Base-by-base conservation (phyloP, 164 flowering plant genomes). In the Brasenia schreberi region DNA sequence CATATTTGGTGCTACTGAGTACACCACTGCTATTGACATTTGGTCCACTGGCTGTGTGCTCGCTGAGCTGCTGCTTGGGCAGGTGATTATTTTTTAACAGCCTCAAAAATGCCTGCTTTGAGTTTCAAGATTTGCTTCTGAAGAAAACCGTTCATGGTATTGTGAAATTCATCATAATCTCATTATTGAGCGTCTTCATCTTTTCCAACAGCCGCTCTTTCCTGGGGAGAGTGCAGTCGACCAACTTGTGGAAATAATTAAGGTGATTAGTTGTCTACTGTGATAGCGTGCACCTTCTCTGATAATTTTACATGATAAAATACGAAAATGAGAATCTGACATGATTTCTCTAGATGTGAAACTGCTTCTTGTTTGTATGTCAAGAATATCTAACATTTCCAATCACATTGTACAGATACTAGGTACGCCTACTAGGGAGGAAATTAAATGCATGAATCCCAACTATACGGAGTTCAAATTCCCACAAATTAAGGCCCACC, bases 361-460 rank as follows among this genome's bases (percentile, higher is more conserved):
- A 23, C 27, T 23, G 27, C 0, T 23, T 23, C 27, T 23, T 23
- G 27, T 23, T 23, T 23, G 27, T 23, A 23, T 23, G 27, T 23
- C 27, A 23, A 23, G 27, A 23, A 23, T 23, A 23, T 45, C 5
- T 45, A 2, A 45, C 53, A 7, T 45, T 2, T 12, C 4, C 12
- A 45, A 12, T 45, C 1, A 45, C 53, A 45, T 7, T 45, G 53
- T 74, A 64, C 80, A 89, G 96, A 87, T 90, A 62, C 77, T 90
- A 78, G 96, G 96, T 14, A 90, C 96, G 43, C 96, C 96, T 42
- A 90, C 96, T 2, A 78, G 96, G 75, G 96, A 90, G 80, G 96
- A 90, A 78, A 90, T 90, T 10, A 90, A 87, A 69, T 90, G 96
- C 80, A 90, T 90, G 96, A 90, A 90, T 68, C 96, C 90, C n/a